Base-by-base conservation (phyloP, 768 basidiomycete genomes). In the Pulveroboletus sp. region DNA sequence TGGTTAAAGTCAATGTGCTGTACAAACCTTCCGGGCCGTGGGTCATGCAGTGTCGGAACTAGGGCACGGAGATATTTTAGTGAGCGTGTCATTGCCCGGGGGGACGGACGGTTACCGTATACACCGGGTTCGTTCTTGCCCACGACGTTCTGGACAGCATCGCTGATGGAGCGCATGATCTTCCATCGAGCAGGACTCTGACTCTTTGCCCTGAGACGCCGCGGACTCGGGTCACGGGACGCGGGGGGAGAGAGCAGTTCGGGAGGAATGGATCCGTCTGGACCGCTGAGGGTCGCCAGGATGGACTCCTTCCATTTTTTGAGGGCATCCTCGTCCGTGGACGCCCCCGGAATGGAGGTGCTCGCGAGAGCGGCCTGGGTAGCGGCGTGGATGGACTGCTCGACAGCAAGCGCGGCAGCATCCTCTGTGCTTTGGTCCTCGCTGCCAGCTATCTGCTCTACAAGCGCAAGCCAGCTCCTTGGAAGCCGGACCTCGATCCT, bases 1-100 rank as follows among this genome's bases (percentile, higher is more conserved):
- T 95, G 93, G 59, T 92, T 94, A 63, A 99, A 99, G 63, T 92
- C 91, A 12, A 99, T 71, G 67, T 92, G 86, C 35, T 81, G 85
- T 32, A 96, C 84, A 62, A 86, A 88, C 52, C 88, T 80, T 46
- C 88, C 85, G 28, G 89, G 83, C 47, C 83, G 77, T 47, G 86
- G 79, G 64, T 89, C 88, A 52, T 79, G 71, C 17, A 84, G 75
- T 3, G 76, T 76, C 35, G 86, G 87, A 38, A 90, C 86, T 89
- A 56, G 4, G 39, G 27, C 17, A 21, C 21, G 21, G 21, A 21
- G 3, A 8, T 10, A 24, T 6, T 53, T 53, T 39, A 52, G 21
- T 56, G 32, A 47, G 45, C 49, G 44, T 30, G 18, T 27, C 10
- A 40, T 43, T 50, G 44, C 46, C 21, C 49, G 14, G 14, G 12